Evolutionary conservation across 768 basidiomycete species (phyloP).

Genomic region (Dioszegia aurantiaca): DNA sequence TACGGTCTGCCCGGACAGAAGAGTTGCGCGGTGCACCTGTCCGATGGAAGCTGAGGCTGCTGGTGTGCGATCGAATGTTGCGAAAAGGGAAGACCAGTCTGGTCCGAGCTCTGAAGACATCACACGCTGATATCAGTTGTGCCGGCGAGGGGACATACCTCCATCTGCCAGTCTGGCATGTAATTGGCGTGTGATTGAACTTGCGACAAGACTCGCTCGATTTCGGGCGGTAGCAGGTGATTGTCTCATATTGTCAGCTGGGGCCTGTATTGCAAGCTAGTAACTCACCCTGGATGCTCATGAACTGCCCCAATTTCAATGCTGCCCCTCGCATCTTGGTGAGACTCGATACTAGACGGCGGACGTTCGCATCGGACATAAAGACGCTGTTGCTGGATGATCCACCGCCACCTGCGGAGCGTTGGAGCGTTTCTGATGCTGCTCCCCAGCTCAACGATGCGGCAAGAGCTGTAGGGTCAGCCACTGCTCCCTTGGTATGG

Average conservation of each 20-base stretch:
- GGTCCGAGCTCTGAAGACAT: constrained; percentile 70
- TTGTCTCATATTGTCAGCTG: constrained; percentile 63
- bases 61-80: constrained; percentile 74
- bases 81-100: constrained; percentile 70
- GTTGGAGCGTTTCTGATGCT: constrained; percentile 76
- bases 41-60: constrained; percentile 97
- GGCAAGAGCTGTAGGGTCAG: constrained; percentile 68
- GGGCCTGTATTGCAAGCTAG: background rate
- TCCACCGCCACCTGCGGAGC: constrained; percentile 55
- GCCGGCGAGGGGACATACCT: constrained; percentile 57
- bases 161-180: constrained; percentile 99
- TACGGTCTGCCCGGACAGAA: constrained; percentile 55
- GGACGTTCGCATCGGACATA: constrained; percentile 87
- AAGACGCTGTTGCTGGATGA: constrained; percentile 59
- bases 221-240: constrained; percentile 76
- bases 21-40: constrained; percentile 78
- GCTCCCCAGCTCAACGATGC: constrained; percentile 86
- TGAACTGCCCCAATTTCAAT: constrained; percentile 91
- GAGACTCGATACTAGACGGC: constrained; percentile 84
- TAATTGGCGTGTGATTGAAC: constrained; percentile 96
- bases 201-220: constrained; percentile 80
- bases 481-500: no score
- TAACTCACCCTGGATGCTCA: constrained; percentile 87
- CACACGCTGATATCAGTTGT: constrained; percentile 58
- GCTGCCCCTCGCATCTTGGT: constrained; percentile 95